These are phyloP conservation scores for Pseudogymnoascus sp. DNA, from an alignment of 2,329 filamentous ascomycete species.

Conservation along the genomic window DNA sequence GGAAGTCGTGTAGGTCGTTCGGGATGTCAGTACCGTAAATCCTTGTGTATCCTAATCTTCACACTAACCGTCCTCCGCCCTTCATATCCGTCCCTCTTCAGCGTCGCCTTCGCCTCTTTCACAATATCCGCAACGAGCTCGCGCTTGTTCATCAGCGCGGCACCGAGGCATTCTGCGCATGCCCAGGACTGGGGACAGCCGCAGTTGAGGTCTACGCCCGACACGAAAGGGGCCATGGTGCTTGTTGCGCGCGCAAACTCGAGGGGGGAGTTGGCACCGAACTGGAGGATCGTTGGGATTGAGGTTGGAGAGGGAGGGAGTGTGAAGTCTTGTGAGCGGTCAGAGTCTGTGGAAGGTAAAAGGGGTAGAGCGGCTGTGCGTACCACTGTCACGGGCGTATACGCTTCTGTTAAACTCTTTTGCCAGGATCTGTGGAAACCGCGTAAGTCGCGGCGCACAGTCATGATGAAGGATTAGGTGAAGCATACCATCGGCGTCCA, in stretches of 20 bases:
- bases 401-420: conserved; percentile 60
- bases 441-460: background rate
- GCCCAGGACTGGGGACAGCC: conserved; percentile 70
- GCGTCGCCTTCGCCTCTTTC: conserved; percentile 44
- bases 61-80: conserved; percentile 51
- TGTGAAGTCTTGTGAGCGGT: conserved; percentile 48
- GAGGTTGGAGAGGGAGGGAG: conserved; percentile 46
- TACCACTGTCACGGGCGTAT: conserved; percentile 54
- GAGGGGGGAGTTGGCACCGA: conserved; percentile 53
- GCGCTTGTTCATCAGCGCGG: conserved; percentile 59
- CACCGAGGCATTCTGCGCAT: conserved; percentile 59
- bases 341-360: conserved; percentile 10
- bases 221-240: conserved; percentile 54
- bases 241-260: conserved; percentile 58
- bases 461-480: background rate
- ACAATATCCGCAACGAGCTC: conserved; percentile 63
- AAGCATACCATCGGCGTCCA: conserved; percentile 60
- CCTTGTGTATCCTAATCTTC: conserved; percentile 62
- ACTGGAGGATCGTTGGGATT: conserved; percentile 59
- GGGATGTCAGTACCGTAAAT: conserved; percentile 40
- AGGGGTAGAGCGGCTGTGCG: conserved; percentile 15
- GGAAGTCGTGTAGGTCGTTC: background rate
- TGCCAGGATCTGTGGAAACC: conserved; percentile 42
- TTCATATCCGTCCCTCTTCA: conserved; percentile 47
- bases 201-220: conserved; percentile 65